phyloP scores from a whole-genome alignment of 768 basidiomycete genomes.

The Rubroboletus satanas region DNA sequence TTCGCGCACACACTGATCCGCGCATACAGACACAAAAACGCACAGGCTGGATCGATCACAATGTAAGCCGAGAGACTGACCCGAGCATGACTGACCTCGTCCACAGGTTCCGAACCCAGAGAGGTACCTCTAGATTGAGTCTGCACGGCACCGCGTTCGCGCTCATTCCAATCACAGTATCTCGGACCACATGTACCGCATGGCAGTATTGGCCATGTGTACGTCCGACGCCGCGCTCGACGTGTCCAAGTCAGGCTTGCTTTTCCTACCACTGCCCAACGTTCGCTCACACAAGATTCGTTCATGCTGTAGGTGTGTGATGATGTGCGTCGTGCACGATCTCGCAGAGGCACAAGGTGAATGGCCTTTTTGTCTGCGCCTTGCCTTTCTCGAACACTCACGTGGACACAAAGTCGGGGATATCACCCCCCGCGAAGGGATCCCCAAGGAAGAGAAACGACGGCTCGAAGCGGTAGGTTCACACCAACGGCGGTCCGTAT shows the following conservation, averaged over 20 bases:
- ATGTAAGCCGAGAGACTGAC: slow-evolving; percentile 24
- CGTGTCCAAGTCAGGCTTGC: slow-evolving; percentile 56
- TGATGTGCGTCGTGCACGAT: slow-evolving; percentile 93
- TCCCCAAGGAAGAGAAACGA: slow-evolving; percentile 77
- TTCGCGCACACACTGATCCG: not conserved
- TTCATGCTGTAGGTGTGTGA: slow-evolving; percentile 51
- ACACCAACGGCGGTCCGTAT: no score
- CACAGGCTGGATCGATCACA: slow-evolving; percentile 90
- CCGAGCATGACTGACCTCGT: slow-evolving; percentile 2
- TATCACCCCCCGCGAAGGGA: slow-evolving; percentile 85
- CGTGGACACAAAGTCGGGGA: slow-evolving; percentile 71
- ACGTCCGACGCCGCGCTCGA: slow-evolving; percentile 68
- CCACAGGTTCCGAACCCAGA: slow-evolving; percentile 75
- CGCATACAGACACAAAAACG: slow-evolving; percentile 79
- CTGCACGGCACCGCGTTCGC: not conserved
- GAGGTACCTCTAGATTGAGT: slow-evolving; percentile 45
- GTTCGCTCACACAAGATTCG: no score
- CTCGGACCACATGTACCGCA: slow-evolving; percentile 96
- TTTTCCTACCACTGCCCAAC: not conserved
- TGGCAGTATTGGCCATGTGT: slow-evolving; percentile 93
- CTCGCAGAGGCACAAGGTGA: slow-evolving; percentile 91
- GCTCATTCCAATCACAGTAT: slow-evolving; percentile 47
- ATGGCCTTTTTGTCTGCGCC: no score
- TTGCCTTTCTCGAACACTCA: not conserved
- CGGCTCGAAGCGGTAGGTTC: slow-evolving; percentile 62